Evolutionary conservation across 352 stramenopile species (phyloP), one percentile per base, ranked within the genome.

Genomic region (Phytophthora chlamydospora): DNA sequence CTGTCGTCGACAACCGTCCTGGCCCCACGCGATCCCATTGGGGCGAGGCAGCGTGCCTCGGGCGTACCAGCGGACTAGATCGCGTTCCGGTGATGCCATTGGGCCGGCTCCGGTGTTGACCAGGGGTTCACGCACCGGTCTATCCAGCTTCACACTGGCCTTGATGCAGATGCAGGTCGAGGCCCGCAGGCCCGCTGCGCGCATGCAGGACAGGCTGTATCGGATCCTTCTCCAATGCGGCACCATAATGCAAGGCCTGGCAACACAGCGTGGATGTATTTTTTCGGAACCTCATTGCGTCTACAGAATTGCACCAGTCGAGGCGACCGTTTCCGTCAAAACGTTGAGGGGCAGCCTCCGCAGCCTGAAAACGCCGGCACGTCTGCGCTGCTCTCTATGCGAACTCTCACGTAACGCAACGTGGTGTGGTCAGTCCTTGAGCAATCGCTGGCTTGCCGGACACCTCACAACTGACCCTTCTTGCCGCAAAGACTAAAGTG

Each of bases 1-100:
- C 39, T 16, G 27, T 46, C 27, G 12, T 12, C 16, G n/a, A n/a
- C 33, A n/a, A 8, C 31, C 17, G 9, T 44, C 34, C 47, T 56
- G 35, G 41, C 17, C 14, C 47, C 16, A 50, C 12, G 21, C 27
- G 19, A 21, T 47, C 29, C 60, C 11, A 66, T 66, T 66, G 58
- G 58, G 33, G 49, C 41, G 49, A 60, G 49, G 58, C 48, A 66
- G 48, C 41, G 55, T 41, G 58, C 58, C 40, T 59, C 24, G 10
- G 39, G 12, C 42, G 16, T 49, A 63, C 38, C 35, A 57, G 38
- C 45, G 17, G 44, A 36, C 38, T 47, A 24, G 35, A 19, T 53
- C 16, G 14, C n/a, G 13, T 62, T 62, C 33, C 7, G 43, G 12
- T 40, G 17, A 29, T 19, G 29, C 24, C 7, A 50, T 50, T 50